phyloP scores from a whole-genome alignment of 2,329 filamentous ascomycete genomes.

The Hymenoscyphus infarciens region DNA sequence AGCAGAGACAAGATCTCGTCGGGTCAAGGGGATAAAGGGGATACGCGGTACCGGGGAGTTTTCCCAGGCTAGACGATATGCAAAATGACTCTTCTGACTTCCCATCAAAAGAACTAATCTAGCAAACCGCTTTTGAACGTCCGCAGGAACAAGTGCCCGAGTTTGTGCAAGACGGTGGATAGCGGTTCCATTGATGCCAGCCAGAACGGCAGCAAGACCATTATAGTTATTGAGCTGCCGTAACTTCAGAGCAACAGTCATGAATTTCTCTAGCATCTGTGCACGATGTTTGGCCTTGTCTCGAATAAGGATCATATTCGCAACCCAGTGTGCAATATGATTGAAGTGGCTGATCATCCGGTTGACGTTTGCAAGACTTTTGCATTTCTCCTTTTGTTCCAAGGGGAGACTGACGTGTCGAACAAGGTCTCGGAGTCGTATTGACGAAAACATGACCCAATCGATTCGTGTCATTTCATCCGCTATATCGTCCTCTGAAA shows the following conservation, averaged over 20 bases:
- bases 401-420: slow-evolving; percentile 78
- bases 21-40: slow-evolving; percentile 86
- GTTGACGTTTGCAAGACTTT: slow-evolving; percentile 79
- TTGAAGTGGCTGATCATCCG: slow-evolving; percentile 94
- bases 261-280: slow-evolving; percentile 90
- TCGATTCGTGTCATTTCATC: slow-evolving; percentile 92
- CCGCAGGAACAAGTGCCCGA: slow-evolving; percentile 66
- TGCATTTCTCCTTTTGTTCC: slow-evolving; percentile 69
- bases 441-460: slow-evolving; percentile 97
- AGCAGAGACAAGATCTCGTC: slow-evolving; percentile 84
- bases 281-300: slow-evolving; percentile 96
- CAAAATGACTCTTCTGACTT: slow-evolving; percentile 85
- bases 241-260: slow-evolving; percentile 81
- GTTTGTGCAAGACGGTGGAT: slow-evolving; percentile 83
- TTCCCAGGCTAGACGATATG: slow-evolving; percentile 96
- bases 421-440: slow-evolving; percentile 87
- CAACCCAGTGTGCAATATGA: slow-evolving; percentile 77
- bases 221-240: slow-evolving; percentile 97
- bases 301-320: slow-evolving; percentile 79
- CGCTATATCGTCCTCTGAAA: slow-evolving; percentile 78
- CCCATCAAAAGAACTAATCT: slow-evolving; percentile 89
- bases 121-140: slow-evolving; percentile 79
- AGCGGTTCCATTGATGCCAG: slow-evolving; percentile 83
- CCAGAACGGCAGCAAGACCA: slow-evolving; percentile 86
- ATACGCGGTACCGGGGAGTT: slow-evolving; percentile 89